Evolutionary conservation across 805 yeast species (phyloP).

Genomic region (Cyberlindnera mrakii): DNA sequence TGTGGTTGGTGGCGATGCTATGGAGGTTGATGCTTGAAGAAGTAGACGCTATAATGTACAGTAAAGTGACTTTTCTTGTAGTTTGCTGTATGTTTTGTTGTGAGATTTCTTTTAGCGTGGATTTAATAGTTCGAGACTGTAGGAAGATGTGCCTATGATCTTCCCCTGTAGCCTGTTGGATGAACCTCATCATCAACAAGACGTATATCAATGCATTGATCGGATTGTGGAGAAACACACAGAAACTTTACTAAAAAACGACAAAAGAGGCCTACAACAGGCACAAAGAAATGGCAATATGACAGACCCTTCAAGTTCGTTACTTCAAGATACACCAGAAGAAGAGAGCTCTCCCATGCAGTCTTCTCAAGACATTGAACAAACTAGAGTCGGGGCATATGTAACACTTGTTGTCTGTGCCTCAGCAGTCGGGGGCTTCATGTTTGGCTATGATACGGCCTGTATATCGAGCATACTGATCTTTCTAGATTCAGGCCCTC

Average conservation of each 20-base stretch:
- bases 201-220: too few relatives aligned
- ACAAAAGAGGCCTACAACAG: too few relatives aligned
- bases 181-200: too few relatives aligned
- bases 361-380: slow-evolving; percentile 9
- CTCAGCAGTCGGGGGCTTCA: slow-evolving; percentile 54
- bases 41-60: too few relatives aligned
- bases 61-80: too few relatives aligned
- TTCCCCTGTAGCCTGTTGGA: too few relatives aligned
- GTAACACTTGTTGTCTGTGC: slow-evolving; percentile 19
- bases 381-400: slow-evolving; percentile 10
- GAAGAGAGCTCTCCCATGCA: not conserved
- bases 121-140: not conserved
- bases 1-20: slow-evolving; percentile 36
- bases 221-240: too few relatives aligned
- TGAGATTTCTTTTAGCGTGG: not conserved
- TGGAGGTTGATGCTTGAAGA: slow-evolving; percentile 41
- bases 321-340: too few relatives aligned
- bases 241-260: too few relatives aligned
- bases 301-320: too few relatives aligned
- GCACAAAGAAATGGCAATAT: too few relatives aligned
- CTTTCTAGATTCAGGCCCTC: slow-evolving; percentile 32
- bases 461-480: slow-evolving; percentile 55
- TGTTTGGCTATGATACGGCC: slow-evolving; percentile 63
- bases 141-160: not conserved
- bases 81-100: too few relatives aligned